Percentiles rank a stretch among this genome's conserved stretches.
phyloP scores from a whole-genome alignment of 257 asterid genomes.

The Solanum rostratum region DNA sequence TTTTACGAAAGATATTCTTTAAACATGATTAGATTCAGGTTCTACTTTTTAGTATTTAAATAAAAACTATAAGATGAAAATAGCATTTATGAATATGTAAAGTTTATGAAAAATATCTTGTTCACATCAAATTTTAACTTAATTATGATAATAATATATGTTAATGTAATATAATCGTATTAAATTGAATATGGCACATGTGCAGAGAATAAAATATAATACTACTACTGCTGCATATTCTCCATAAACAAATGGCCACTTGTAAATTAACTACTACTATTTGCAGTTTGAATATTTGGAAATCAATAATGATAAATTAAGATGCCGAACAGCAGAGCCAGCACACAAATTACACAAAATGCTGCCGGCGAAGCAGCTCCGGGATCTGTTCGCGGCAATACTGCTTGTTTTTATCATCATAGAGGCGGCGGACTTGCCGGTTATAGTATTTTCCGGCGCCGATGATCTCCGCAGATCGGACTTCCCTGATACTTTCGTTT shows the following conservation, averaged over 20 bases:
- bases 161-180: too few relatives aligned
- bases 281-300: neutral
- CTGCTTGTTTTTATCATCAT: neutral
- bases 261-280: neutral
- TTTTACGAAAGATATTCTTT: too few relatives aligned
- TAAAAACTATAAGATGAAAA: too few relatives aligned
- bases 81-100: too few relatives aligned
- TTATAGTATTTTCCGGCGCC: neutral
- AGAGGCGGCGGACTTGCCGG: neutral
- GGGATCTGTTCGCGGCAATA: neutral
- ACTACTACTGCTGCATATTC: too few relatives aligned
- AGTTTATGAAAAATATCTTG: too few relatives aligned
- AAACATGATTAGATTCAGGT: too few relatives aligned
- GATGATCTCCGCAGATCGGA: slow-evolving; percentile 1
- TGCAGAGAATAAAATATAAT: too few relatives aligned
- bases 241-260: neutral
- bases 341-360: neutral
- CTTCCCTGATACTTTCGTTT: slow-evolving; percentile 9
- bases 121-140: too few relatives aligned
- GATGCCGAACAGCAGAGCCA: neutral
- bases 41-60: too few relatives aligned
- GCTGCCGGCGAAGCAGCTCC: neutral
- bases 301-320: neutral
- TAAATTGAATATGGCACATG: too few relatives aligned
- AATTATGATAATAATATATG: too few relatives aligned